Evolutionary conservation across 2,329 filamentous ascomycete species (phyloP), one percentile per base, ranked within the genome.

Genomic region (Ophiostoma ulmi): DNA sequence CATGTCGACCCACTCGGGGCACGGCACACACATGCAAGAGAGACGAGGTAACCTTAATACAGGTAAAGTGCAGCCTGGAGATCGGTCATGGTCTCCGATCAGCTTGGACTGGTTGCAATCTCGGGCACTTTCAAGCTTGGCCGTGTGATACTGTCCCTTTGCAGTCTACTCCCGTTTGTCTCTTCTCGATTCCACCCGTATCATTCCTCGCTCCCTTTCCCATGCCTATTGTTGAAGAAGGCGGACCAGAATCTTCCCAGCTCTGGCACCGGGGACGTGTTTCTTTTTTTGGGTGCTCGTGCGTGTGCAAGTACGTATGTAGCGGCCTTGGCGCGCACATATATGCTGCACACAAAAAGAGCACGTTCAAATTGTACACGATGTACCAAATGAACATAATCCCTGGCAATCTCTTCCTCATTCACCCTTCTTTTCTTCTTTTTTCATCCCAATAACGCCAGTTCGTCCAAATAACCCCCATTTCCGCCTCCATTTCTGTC

Each of bases 141-240:
- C 26, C 26, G 55, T 8, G 11, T 13, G 55, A 35, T 11, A 5
- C 52, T 58, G 26, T 31, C 22, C 22, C 52, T 58, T 48, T 14
- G n/a, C 22, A 58, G 22, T 11, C 44, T 14, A 5, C 44, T 20
- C 14, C 17, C 14, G 14, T 17, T 14, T 8, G 22, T 63, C 22
- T 65, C 61, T 14, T 36, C n/a, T 36, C 7, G 5, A 17, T 36
- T 39, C 35, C 8, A n/a, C 31, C 6, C 13, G 17, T 17, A 61
- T 26, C 22, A 14, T 26, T 36, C 7, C 35, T 38, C 61, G 17
- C 11, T 22, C 20, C n/a, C 13, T 36, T n/a, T 55, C 48, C 48
- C 6, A 14, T 68, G 41, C 58, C 66, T 39, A 31, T 66, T 69
- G 70, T 69, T 71, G 70, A 71, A 69, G 70, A 71, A 69, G 67